Percentiles rank a stretch among this genome's conserved stretches.
These are phyloP conservation scores for Phylloporus arenicola DNA, from an alignment of 768 basidiomycete species.

Conservation along the genomic window DNA sequence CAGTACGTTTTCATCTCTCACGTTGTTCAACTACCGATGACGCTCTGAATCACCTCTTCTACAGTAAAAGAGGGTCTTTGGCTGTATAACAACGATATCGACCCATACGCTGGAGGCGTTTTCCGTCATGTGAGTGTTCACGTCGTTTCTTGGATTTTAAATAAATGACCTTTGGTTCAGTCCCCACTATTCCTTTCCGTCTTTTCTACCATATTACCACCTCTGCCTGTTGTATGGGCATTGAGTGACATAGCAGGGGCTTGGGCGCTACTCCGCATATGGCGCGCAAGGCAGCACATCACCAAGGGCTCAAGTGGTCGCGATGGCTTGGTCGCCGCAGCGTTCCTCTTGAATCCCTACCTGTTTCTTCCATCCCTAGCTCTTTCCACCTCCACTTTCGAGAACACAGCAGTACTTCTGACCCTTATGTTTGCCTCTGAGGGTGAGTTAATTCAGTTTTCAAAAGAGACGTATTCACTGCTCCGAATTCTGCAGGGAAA, in stretches of 20 bases:
- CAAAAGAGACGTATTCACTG: background rate
- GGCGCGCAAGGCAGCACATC: slow-evolving; percentile 56
- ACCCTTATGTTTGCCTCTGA: slow-evolving; percentile 65
- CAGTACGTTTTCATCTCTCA: slow-evolving; percentile 26
- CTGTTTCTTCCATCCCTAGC: slow-evolving; percentile 74
- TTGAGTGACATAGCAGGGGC: slow-evolving; percentile 62
- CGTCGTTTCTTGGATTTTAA: background rate
- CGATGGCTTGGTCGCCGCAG: slow-evolving; percentile 57
- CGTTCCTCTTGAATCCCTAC: slow-evolving; percentile 88
- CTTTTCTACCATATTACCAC: slow-evolving; percentile 66
- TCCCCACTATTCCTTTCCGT: slow-evolving; percentile 75
- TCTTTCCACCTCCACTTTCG: slow-evolving; percentile 75
- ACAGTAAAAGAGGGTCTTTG: slow-evolving; percentile 88
- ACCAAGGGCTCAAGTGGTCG: slow-evolving; percentile 35
- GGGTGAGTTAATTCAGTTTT: slow-evolving; percentile 38
- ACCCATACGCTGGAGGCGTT: slow-evolving; percentile 83
- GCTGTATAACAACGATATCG: slow-evolving; percentile 67
- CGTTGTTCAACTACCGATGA: background rate
- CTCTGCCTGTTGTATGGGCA: slow-evolving; percentile 63
- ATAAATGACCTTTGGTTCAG: slow-evolving; percentile 34
- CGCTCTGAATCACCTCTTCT: slow-evolving; percentile 4
- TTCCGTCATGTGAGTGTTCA: slow-evolving; percentile 70
- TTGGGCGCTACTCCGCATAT: slow-evolving; percentile 62
- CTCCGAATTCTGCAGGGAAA: slow-evolving; percentile 41
- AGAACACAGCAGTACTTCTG: slow-evolving; percentile 66